Base-by-base conservation (phyloP, 495 filamentous ascomycete species). In the Sabuloglossum arenarium region DNA sequence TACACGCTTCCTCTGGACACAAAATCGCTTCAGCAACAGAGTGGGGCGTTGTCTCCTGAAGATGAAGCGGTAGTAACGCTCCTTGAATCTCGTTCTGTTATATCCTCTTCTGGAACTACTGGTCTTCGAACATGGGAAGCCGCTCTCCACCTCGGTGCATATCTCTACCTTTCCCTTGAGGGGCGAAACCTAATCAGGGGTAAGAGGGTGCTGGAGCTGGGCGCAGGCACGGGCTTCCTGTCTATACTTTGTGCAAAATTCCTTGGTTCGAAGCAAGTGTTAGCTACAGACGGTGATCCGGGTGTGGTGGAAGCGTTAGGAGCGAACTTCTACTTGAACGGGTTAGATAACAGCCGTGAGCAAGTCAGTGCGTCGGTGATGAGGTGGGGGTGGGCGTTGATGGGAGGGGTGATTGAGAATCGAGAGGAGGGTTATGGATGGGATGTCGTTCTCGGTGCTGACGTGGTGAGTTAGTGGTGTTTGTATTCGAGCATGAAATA, bases 41-140 rank as follows among this genome's bases (percentile, higher is more conserved):
- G 24, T 12, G 47, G 28, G 59, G 54, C 61, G 69, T 54, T 49
- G 62, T 50, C 19, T 58, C 12, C n/a, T 11, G 2, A 25, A 10
- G 53, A 25, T 11, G 34, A 42, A 31, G 16, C 25, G 59, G 59
- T 30, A 58, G 66, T 84, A 57, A 82, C 71, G 10, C 63, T 86
- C 0, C 69, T 83, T 3, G 90, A 97, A 69, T 80, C 84, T 11
- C 79, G 82, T 3, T 74, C 75, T 28, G 65, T 95, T 0, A 78
- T 97, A 43, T 80, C 85, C 9, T 78, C 79, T 0, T 69, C 73
- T 6, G 86, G 85, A 3, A 94, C 85, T 1, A 96, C 90, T 0
- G 90, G 90, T 0, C 71, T 87, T 28, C 79, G 90, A 11, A 97
- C 90, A 5, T 97, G 90, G 90, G 90, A 95, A 69, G 90, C 90